phyloP scores from a whole-genome alignment of 2,329 filamentous ascomycete genomes.

The Zalaria sp. region DNA sequence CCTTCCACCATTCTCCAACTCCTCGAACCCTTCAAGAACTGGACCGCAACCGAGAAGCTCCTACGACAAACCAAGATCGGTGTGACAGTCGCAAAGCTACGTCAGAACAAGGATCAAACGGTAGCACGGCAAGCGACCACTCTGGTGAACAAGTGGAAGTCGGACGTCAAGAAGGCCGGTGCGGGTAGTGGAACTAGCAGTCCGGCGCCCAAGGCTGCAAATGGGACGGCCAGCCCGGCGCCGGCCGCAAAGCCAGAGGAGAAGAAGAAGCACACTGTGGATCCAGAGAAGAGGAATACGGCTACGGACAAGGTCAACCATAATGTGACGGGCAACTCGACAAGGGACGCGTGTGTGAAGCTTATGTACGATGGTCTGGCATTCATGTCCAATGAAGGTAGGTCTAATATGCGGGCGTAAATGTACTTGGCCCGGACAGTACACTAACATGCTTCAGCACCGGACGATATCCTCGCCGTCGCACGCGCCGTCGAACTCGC shows the following conservation, averaged over 20 bases:
- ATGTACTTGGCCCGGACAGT: too few species aligned
- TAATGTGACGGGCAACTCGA: slow-evolving; percentile 57
- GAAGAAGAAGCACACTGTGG: slow-evolving; percentile 36
- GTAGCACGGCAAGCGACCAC: slow-evolving; percentile 65
- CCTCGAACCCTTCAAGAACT: slow-evolving; percentile 65
- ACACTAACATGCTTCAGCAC: slow-evolving; percentile 17
- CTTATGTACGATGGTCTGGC: slow-evolving; percentile 90
- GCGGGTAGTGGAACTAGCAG: slow-evolving; percentile 26
- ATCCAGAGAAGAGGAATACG: slow-evolving; percentile 66
- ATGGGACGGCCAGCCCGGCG: slow-evolving; percentile 28
- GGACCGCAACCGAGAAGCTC: slow-evolving; percentile 76
- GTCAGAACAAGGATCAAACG: slow-evolving; percentile 59
- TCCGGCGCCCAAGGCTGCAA: slow-evolving; percentile 30
- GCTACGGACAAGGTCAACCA: slow-evolving; percentile 68
- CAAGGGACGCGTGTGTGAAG: slow-evolving; percentile 74
- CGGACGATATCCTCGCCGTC: slow-evolving; percentile 52
- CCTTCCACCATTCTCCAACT: slow-evolving; percentile 57
- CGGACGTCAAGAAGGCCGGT: slow-evolving; percentile 47
- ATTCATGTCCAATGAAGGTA: slow-evolving; percentile 45
- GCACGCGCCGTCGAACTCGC: slow-evolving; percentile 65
- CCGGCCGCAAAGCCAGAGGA: slow-evolving; percentile 33
- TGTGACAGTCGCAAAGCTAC: slow-evolving; percentile 74
- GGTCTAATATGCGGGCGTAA: slow-evolving; percentile 8
- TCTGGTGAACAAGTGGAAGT: slow-evolving; percentile 80
- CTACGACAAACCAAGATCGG: slow-evolving; percentile 85